A percentile compares a stretch with the other conserved stretches of the same genome.
Conservation (phyloP, 2,329 filamentous ascomycete species). For the Apiospora malaysiana region DNA sequence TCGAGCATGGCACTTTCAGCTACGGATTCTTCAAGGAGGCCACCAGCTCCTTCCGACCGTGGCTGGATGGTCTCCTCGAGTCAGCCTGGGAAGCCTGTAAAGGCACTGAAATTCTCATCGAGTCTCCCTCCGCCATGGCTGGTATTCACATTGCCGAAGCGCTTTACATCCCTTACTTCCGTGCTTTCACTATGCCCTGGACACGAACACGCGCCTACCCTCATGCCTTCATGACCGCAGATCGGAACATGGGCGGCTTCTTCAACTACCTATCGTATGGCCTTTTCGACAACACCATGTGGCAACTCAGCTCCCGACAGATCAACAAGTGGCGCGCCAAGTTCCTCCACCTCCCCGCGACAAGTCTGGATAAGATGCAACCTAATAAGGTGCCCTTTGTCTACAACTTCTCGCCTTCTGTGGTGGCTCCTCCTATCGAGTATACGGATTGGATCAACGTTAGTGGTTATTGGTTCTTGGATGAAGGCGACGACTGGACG, state of each 20-base stretch:
- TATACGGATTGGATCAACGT: slow-evolving; percentile 98
- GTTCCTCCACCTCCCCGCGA: slow-evolving; percentile 77
- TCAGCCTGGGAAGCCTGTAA: slow-evolving; percentile 87
- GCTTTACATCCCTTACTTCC: slow-evolving; percentile 90
- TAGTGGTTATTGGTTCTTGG: slow-evolving; percentile 97
- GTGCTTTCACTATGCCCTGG: slow-evolving; percentile 99
- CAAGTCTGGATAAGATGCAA: slow-evolving; percentile 88
- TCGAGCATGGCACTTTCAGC: slow-evolving; percentile 97
- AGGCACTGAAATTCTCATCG: slow-evolving; percentile 87
- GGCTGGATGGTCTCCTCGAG: slow-evolving; percentile 86
- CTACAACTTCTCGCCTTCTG: slow-evolving; percentile 94
- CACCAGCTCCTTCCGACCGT: slow-evolving; percentile 86
- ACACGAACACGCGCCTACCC: slow-evolving; percentile 94
- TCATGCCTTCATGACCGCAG: slow-evolving; percentile 92
- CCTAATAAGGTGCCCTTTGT: slow-evolving; percentile 97
- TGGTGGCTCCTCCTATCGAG: slow-evolving; percentile 92
- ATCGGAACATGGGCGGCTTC: slow-evolving; percentile 90
- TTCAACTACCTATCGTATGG: slow-evolving; percentile 97
- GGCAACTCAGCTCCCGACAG: slow-evolving; percentile 89
- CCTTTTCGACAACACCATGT: slow-evolving; percentile 96
- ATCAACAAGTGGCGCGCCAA: slow-evolving; percentile 92
- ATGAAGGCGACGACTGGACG: slow-evolving; percentile 72
- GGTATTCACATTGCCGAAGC: slow-evolving; percentile 98
- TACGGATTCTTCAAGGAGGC: slow-evolving; percentile 89
- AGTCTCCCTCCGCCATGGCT: slow-evolving; percentile 95